Base-by-base conservation (phyloP, 192 early-diverging fungal genomes). In the Umbelopsis sp. region DNA sequence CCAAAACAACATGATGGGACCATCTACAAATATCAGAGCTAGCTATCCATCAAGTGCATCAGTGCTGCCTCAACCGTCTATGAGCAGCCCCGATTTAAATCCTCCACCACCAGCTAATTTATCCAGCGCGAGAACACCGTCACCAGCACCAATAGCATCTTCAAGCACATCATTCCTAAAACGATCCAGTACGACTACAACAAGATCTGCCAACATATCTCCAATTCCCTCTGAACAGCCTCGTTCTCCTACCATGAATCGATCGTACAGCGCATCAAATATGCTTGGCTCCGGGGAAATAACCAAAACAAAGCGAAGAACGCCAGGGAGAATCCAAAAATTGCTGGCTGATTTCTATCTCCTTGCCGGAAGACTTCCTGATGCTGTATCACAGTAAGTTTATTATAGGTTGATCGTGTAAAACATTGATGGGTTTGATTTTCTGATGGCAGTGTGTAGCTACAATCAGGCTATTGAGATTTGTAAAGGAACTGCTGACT, bases 341-440 rank as follows among this genome's bases (percentile, higher is more conserved):
- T 71, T 94, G 20, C 75, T 92, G 10, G 90, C 84, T 7, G 93
- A 94, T 77, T 71, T 94, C 56, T 94, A 87, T 80, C 68, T 94
- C 54, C 73, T 94, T 77, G 85, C 91, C 36, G 93, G 93, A 21
- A 73, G 89, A 47, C 67, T 91, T 32, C 90, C 93, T 4, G 80
- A 89, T 69, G 93, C 93, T 6, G 86, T 91, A n/a, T 72, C 69
- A 45, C 80, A 83, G 87, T 88, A 80, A 45, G 65, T 26, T 26
- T 41, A 29, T 43, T 11, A 31, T 51, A 2, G 29, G 2, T 32
- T 0, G 54, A 43, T 22, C n/a, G n/a, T n/a, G n/a, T n/a, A n/a
- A n/a, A n/a, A n/a, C n/a, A n/a, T n/a, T n/a, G n/a, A n/a, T n/a
- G n/a, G n/a, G n/a, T n/a, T n/a, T n/a, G n/a, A n/a, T n/a, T n/a